Conservation (phyloP, 495 filamentous ascomycete genomes). For the Annulohypoxylon nitens region DNA sequence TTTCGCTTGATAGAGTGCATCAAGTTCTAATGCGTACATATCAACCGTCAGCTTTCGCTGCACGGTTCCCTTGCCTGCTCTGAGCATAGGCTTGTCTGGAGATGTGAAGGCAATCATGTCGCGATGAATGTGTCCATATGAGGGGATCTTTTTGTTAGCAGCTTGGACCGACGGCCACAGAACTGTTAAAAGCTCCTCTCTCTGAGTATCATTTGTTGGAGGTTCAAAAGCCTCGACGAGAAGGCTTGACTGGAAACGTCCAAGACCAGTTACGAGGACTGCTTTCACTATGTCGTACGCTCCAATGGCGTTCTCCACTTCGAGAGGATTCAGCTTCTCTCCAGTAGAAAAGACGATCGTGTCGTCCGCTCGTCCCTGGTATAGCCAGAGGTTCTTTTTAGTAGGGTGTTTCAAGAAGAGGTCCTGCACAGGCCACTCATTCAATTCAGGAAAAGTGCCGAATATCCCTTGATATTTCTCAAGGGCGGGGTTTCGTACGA, state of each 20-base stretch:
- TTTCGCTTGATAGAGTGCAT: neutral
- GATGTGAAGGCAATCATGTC: neutral
- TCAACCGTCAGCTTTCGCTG: neutral
- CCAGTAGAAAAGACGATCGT: slow-evolving; percentile 1
- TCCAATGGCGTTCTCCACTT: neutral
- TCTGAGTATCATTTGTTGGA: neutral
- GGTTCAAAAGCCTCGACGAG: neutral
- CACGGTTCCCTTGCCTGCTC: neutral
- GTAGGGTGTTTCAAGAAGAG: neutral
- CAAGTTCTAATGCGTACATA: neutral
- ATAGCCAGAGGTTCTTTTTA: neutral
- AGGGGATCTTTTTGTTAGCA: neutral
- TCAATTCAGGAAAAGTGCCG: slow-evolving; percentile 1
- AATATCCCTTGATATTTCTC: neutral
- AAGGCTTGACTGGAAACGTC: neutral
- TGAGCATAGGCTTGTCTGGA: neutral
- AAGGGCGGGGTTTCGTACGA: neutral
- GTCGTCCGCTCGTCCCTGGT: neutral
- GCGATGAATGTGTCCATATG: neutral
- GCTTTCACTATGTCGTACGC: neutral
- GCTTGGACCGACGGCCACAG: neutral
- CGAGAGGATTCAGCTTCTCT: neutral
- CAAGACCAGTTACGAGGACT: neutral
- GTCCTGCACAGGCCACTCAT: neutral
- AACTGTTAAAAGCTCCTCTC: neutral